These are phyloP conservation scores for Acorus calamus DNA, from an alignment of 106 monocot genomes.

Conservation along the genomic window DNA sequence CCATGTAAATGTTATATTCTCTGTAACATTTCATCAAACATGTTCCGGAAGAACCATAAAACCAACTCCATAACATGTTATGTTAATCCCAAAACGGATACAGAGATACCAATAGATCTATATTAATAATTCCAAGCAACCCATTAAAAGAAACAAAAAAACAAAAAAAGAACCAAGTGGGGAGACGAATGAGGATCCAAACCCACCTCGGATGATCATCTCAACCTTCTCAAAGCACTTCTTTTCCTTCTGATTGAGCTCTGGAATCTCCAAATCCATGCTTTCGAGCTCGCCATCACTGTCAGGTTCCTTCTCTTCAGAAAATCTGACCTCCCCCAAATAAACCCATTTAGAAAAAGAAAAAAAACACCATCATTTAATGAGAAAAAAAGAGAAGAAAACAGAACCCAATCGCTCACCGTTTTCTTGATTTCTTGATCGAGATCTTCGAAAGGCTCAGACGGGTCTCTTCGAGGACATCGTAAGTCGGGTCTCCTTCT, in stretches of 20 bases:
- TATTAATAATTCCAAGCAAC: neutral
- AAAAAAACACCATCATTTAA: neutral
- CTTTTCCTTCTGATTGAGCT: slow-evolving; percentile 25
- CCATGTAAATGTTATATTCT: too few species aligned
- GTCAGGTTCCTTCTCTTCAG: slow-evolving; percentile 4
- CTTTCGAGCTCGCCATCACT: slow-evolving; percentile 14
- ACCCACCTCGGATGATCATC: slow-evolving; percentile 52
- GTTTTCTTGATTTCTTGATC: slow-evolving; percentile 24
- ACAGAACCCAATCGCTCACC: slow-evolving; percentile 18
- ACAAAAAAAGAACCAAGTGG: neutral
- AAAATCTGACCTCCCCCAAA: slow-evolving; percentile 1
- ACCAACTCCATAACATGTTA: too few species aligned
- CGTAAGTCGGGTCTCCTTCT: slow-evolving; percentile 46
- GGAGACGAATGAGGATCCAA: neutral
- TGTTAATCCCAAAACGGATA: too few species aligned
- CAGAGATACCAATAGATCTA: too few species aligned
- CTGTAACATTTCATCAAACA: too few species aligned
- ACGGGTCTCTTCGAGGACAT: slow-evolving; percentile 34
- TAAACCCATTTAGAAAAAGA: neutral
- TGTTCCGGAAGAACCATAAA: too few species aligned
- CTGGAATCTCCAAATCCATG: slow-evolving; percentile 11
- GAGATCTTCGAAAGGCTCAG: slow-evolving; percentile 30
- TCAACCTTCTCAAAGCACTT: slow-evolving; percentile 45
- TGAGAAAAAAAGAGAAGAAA: neutral
- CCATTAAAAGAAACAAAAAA: neutral